A percentile compares a stretch with the other conserved stretches of the same genome.
Conservation (phyloP, 192 early-diverging fungal species). For the Spizellomyces punctatus region DNA sequence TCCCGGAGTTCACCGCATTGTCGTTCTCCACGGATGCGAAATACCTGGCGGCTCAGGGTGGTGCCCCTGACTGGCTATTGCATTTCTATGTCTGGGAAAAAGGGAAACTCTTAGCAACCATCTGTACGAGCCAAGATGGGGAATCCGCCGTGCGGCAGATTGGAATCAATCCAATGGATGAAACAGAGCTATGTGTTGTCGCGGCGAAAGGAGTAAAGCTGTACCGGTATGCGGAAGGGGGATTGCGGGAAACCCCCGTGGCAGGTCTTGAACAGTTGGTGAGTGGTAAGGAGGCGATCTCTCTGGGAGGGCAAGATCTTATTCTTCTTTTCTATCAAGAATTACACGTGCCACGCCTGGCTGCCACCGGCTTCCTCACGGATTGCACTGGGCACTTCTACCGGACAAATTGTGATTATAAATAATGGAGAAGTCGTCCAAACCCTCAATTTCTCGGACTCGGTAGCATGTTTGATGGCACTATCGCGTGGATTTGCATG, state of each 20-base stretch:
- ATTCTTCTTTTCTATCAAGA: neutral
- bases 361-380: conserved; percentile 15
- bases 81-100: conserved; percentile 62
- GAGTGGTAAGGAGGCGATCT: conserved; percentile 5
- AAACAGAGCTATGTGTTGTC: conserved; percentile 42
- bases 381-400: conserved; percentile 42
- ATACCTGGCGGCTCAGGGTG: conserved; percentile 49
- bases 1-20: conserved; percentile 51
- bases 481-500: conserved; percentile 41
- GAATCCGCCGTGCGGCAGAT: conserved; percentile 29
- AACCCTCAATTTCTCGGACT: neutral
- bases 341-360: conserved; percentile 13
- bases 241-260: conserved; percentile 14
- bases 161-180: conserved; percentile 49
- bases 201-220: conserved; percentile 33
- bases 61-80: conserved; percentile 52
- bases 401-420: conserved; percentile 38
- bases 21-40: conserved; percentile 54
- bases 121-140: conserved; percentile 11
- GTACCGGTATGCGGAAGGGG: conserved; percentile 51
- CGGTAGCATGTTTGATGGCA: neutral
- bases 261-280: conserved; percentile 7
- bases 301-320: neutral
- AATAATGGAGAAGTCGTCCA: conserved; percentile 15
- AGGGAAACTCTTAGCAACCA: conserved; percentile 43